These are phyloP conservation scores for Craterostigma plantagineum DNA, from an alignment of 257 asterid genomes.

Conservation along the genomic window DNA sequence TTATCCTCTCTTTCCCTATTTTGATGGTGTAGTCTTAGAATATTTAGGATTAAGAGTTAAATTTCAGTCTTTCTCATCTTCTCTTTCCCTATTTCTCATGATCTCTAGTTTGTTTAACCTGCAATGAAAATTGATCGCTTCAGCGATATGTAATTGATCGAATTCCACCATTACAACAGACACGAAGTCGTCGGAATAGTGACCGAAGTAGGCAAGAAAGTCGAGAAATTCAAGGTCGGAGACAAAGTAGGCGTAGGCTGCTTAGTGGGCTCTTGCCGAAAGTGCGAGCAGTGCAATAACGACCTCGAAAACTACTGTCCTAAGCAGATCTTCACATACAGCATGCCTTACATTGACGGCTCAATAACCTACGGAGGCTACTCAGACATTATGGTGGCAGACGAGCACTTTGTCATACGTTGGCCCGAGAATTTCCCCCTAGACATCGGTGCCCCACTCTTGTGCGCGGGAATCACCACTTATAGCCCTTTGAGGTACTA, in stretches of 20 bases:
- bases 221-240: slow-evolving; percentile 17
- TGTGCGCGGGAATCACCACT: slow-evolving; percentile 26
- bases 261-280: slow-evolving; percentile 20
- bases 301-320: slow-evolving; percentile 22
- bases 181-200: slow-evolving; percentile 25
- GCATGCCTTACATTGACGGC: slow-evolving; percentile 13
- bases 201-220: slow-evolving; percentile 27
- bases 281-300: slow-evolving; percentile 15
- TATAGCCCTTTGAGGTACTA: slow-evolving; percentile 24
- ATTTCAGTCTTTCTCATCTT: too few relatives aligned
- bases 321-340: slow-evolving; percentile 13
- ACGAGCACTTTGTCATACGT: slow-evolving; percentile 19
- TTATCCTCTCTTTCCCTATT: too few relatives aligned
- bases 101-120: too few relatives aligned
- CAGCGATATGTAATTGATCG: too few relatives aligned
- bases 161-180: slow-evolving; percentile 1
- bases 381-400: slow-evolving; percentile 18
- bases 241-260: slow-evolving; percentile 27
- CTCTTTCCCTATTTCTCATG: too few relatives aligned
- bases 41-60: too few relatives aligned
- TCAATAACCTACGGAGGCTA: slow-evolving; percentile 25
- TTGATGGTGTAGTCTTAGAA: too few relatives aligned
- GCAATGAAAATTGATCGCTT: too few relatives aligned
- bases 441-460: slow-evolving; percentile 22
- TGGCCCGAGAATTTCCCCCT: slow-evolving; percentile 24